Base-by-base conservation (phyloP, 495 filamentous ascomycete genomes). In the Amniculicola lignicola region DNA sequence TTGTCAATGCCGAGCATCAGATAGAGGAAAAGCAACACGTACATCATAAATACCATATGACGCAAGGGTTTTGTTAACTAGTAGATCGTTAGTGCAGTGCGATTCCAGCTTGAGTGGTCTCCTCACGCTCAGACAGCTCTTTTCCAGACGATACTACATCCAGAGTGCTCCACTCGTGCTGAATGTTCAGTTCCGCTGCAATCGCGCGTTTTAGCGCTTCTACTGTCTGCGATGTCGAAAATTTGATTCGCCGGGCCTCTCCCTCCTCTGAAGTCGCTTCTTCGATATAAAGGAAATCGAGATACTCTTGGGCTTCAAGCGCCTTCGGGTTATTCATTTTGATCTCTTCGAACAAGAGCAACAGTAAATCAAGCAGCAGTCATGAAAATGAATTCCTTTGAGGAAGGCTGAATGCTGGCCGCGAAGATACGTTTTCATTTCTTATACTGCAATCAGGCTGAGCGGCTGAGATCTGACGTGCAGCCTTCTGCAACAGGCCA, bases 201-300 rank as follows among this genome's bases (percentile, higher is more conserved):
- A 44, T 44, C 16, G 15, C 40, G 7, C 40, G 15, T 24, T 44
- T 44, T 15, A 44, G 40, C 19, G 10, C 19, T 21, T 44, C 40
- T 7, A 44, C 40, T 7, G 40, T 44, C 22, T 21, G 40, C 19
- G 40, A 44, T 6, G 40, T 44, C 22, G 16, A 25, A 44, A 44
- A 44, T 3, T 44, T 44, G 40, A 44, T 44, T 3, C 40, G 40
- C 3, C 40, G 10, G 40, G 16, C 15, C 19, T 44, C 40, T 6
- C 40, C 40, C 22, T 25, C 40, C 6, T 44, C 40, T 9, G 40
- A 21, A 25, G 40, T 44, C 15, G 40, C 40, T 44, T 44, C 40
- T 24, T 44, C 40, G 22, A 44, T 25, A 15, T 44, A 44, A 3
- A 44, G 40, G 19, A 44, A 44, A 15, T 44, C 40, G 40, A 19